These are phyloP conservation scores for Venturia pyrina DNA, from an alignment of 2,329 filamentous ascomycete genomes.

Conservation along the genomic window DNA sequence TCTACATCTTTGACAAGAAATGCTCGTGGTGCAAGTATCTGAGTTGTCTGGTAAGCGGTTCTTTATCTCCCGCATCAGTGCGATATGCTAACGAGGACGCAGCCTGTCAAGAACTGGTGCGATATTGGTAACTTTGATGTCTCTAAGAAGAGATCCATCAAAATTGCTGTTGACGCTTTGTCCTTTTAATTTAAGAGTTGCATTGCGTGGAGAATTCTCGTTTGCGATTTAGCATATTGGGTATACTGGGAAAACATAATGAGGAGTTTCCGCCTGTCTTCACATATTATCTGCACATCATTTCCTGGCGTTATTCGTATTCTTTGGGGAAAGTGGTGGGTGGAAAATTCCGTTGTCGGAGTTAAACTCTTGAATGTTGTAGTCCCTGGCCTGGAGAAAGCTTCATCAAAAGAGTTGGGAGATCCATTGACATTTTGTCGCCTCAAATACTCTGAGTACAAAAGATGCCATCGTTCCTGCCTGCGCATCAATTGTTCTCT, in stretches of 20 bases:
- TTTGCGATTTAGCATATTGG: neutral
- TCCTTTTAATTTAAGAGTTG: neutral
- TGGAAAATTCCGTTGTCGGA: neutral
- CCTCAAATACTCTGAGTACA: too few relatives aligned
- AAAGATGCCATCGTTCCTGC: too few relatives aligned
- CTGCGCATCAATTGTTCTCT: too few relatives aligned
- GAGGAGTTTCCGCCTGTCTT: neutral
- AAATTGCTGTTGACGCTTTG: neutral
- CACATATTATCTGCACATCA: neutral
- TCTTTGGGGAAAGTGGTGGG: neutral
- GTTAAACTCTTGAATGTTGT: too few relatives aligned
- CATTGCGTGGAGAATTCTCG: neutral
- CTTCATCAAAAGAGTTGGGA: too few relatives aligned
- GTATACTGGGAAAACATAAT: neutral
- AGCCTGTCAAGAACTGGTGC: slow-evolving; percentile 48
- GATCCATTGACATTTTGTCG: too few relatives aligned
- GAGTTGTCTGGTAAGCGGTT: slow-evolving; percentile 71
- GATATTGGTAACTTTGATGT: slow-evolving; percentile 37
- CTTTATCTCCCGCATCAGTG: slow-evolving; percentile 21
- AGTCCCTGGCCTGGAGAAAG: too few relatives aligned
- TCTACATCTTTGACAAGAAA: slow-evolving; percentile 62
- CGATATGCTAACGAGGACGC: slow-evolving; percentile 4
- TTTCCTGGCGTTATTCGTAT: neutral
- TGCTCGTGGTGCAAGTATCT: slow-evolving; percentile 94
- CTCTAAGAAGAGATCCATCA: slow-evolving; percentile 13